phyloP scores from a whole-genome alignment of 2,329 filamentous ascomycete species.

The Chrysoporthe austroafricana region DNA sequence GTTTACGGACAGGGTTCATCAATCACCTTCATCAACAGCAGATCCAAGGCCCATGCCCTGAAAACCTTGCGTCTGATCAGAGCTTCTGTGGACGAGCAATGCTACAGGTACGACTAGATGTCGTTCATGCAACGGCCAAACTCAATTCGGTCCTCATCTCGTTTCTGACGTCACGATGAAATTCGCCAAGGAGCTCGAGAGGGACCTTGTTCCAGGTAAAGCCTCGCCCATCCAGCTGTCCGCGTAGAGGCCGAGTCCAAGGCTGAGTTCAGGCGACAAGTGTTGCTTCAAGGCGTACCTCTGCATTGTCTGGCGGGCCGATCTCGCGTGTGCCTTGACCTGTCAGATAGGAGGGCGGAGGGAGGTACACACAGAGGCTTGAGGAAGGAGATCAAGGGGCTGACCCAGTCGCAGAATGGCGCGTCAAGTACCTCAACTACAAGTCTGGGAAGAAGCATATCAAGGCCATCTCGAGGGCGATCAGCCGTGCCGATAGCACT shows the following conservation, averaged over 20 bases:
- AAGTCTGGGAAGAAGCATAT: constrained; percentile 94
- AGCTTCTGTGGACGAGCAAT: neutral
- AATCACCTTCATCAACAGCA: neutral
- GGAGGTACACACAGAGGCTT: neutral
- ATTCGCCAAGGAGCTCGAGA: constrained; percentile 79
- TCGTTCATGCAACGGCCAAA: constrained; percentile 2
- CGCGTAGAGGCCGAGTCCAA: too few relatives aligned
- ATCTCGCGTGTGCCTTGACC: neutral
- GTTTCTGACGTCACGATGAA: constrained; percentile 55
- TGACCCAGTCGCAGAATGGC: constrained; percentile 69
- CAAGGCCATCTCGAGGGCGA: constrained; percentile 77
- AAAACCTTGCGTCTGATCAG: neutral
- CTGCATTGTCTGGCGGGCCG: neutral
- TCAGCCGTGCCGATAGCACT: constrained; percentile 63
- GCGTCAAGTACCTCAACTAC: constrained; percentile 92
- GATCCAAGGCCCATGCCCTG: neutral
- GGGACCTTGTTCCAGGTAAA: constrained; percentile 81
- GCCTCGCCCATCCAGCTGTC: constrained; percentile 8
- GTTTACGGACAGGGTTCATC: neutral
- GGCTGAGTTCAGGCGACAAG: too few relatives aligned
- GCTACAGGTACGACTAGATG: neutral
- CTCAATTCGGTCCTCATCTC: neutral
- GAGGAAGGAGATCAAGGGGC: neutral
- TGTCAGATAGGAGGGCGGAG: neutral
- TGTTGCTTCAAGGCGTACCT: too few relatives aligned